These are phyloP conservation scores for Trifolium subterraneum DNA, from an alignment of 306 rosid genomes.

Conservation along the genomic window DNA sequence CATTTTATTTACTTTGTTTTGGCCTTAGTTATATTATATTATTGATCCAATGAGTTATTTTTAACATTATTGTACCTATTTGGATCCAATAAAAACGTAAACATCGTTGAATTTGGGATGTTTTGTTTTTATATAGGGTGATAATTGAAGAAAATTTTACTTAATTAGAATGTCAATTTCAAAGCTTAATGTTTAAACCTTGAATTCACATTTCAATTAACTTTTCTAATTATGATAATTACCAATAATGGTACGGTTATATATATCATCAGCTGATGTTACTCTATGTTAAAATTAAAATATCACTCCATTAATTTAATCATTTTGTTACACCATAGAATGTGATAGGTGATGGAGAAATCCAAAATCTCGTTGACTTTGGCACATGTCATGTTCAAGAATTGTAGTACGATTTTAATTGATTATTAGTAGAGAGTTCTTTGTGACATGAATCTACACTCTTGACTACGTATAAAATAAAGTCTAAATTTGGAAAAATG, in stretches of 20 bases:
- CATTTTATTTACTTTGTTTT: too few relatives aligned
- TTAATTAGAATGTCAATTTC: background rate
- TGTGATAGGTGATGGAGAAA: background rate
- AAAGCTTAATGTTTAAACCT: background rate
- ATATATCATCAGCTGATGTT: background rate
- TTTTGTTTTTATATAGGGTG: background rate
- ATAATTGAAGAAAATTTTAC: background rate
- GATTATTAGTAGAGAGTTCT: background rate
- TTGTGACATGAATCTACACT: slow-evolving; percentile 2
- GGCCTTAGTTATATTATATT: background rate
- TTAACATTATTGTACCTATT: background rate
- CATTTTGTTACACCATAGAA: slow-evolving; percentile 8
- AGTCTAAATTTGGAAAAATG: background rate
- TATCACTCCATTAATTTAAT: slow-evolving; percentile 24
- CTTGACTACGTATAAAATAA: slow-evolving; percentile 10
- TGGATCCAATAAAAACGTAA: background rate
- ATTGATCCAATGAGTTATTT: background rate
- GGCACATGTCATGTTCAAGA: slow-evolving; percentile 35
- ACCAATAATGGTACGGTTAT: background rate
- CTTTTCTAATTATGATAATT: background rate
- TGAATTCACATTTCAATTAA: background rate
- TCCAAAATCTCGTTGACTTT: slow-evolving; percentile 41
- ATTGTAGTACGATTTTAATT: background rate
- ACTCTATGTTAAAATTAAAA: background rate
- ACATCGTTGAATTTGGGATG: background rate